Conservation (phyloP, 2,329 filamentous ascomycete genomes). For the Aspergillus hiratsukae region DNA sequence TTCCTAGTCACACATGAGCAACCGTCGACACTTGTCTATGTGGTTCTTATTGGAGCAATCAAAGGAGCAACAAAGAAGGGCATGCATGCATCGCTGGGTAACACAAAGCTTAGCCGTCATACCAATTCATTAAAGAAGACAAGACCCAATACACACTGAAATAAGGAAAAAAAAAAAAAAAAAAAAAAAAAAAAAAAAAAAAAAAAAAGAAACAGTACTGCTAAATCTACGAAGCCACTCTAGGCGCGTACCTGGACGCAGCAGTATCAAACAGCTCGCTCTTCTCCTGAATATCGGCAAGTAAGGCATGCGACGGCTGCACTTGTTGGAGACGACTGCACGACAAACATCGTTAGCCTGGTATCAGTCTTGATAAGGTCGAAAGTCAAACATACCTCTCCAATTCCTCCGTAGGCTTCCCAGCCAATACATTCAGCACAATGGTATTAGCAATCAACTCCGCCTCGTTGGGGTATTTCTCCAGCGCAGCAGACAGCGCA, state of each 20-base stretch:
- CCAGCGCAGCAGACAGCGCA: conserved; percentile 73
- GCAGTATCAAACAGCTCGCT: conserved; percentile 81
- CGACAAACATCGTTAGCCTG: conserved; percentile 15
- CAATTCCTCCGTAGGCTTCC: conserved; percentile 64
- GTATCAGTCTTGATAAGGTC: background rate
- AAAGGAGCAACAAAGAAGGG: background rate
- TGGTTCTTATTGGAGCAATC: background rate
- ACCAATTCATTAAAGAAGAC: conserved; percentile 17
- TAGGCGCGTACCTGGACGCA: conserved; percentile 79
- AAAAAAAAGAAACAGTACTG: background rate
- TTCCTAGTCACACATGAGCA: background rate
- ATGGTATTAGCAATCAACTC: conserved; percentile 79
- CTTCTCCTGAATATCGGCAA: conserved; percentile 78
- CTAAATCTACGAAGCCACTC: conserved; percentile 50
- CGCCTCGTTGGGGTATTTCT: conserved; percentile 65
- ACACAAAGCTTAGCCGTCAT: conserved; percentile 15
- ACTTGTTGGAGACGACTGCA: conserved; percentile 43
- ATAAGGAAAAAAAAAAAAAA: conserved; percentile 5
- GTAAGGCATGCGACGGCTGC: conserved; percentile 64
- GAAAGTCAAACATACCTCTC: conserved; percentile 50
- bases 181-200: conserved; percentile 3
- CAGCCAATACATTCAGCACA: conserved; percentile 72
- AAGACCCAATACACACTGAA: conserved; percentile 13
- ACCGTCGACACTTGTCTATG: background rate
- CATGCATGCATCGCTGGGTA: conserved; percentile 5